Base-by-base conservation (phyloP, 805 yeast species). In the Naumovozyma castellii region DNA sequence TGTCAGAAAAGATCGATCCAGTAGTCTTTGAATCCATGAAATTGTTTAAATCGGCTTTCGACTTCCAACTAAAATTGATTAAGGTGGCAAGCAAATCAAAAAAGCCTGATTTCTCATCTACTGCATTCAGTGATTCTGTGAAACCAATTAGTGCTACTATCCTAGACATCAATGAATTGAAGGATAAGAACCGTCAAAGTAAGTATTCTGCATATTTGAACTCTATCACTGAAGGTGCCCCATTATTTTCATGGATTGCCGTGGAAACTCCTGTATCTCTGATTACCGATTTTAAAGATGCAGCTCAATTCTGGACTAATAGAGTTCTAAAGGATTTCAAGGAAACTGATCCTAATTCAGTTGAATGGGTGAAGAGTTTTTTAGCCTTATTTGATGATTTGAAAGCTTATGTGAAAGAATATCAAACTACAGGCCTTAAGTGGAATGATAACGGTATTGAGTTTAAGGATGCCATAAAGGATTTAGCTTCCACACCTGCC, bases 261-360 rank as follows among this genome's bases (percentile, higher is more conserved):
- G 73, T 75, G 4, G 75, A 71, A 3, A 77, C 85, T 3, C 95
- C 97, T 1, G 75, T 82, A 13, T 75, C 85, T 0, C 74, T 71
- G 47, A 73, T 92, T 41, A 75, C 82, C 3, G 96, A 88, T 48
- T 84, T 79, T 64, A 84, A 81, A 57, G 98, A 92, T 56, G 77
- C 94, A 16, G 84, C 95, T 28, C 90, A 82, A 59, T 92, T 92
- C 65, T 92, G 97, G 87, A 75, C 94, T 9, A 88, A 92, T 65
- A 76, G 95, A 51, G 80, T 90, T 33, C 64, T 88, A 59, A 88
- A 88, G 63, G 95, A 86, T 45, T 78, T 66, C 66, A 86, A 75
- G 62, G 94, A 80, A 15, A 65, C 73, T 36, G 87, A 83, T 50
- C 68, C 74, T 31, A 67, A 66, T 40, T 84, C 84, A 36, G 79